These are phyloP conservation scores for Mucor lusitanicus DNA, from an alignment of 371 early-diverging fungal species.

Conservation along the genomic window DNA sequence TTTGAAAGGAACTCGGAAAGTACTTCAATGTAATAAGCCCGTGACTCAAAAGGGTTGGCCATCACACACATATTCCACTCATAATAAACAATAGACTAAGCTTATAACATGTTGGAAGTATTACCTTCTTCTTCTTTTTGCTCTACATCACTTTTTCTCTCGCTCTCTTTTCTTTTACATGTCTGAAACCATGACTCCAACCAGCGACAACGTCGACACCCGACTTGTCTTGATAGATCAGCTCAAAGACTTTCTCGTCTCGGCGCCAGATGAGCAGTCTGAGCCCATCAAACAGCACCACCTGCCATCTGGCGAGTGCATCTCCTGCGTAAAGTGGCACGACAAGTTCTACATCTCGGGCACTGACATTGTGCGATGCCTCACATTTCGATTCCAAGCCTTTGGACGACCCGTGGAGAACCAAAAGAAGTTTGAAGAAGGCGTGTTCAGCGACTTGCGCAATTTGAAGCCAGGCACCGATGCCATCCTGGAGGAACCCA, in stretches of 20 bases:
- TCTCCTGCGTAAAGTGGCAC: constrained; percentile 80
- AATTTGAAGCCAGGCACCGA: constrained; percentile 85
- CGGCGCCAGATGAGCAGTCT: constrained; percentile 51
- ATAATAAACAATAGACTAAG: neutral
- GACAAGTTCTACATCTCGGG: constrained; percentile 70
- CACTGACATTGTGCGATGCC: constrained; percentile 83
- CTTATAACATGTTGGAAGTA: constrained; percentile 1
- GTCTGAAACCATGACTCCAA: constrained; percentile 20
- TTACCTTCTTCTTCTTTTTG: constrained; percentile 13
- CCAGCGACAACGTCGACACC: constrained; percentile 25
- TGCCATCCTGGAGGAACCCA: constrained; percentile 79
- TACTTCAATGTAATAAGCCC: constrained; percentile 8
- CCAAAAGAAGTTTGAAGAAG: constrained; percentile 90
- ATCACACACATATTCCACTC: constrained; percentile 2
- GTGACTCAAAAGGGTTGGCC: constrained; percentile 8
- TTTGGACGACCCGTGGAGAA: constrained; percentile 64
- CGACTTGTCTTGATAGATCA: constrained; percentile 48
- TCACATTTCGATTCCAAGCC: constrained; percentile 73
- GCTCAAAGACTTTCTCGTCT: constrained; percentile 57
- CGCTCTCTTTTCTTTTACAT: constrained; percentile 1
- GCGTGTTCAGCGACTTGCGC: constrained; percentile 81
- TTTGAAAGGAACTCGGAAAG: constrained; percentile 13
- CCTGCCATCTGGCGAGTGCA: constrained; percentile 78
- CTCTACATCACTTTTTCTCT: constrained; percentile 3
- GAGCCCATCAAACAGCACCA: constrained; percentile 36